Conservation (phyloP, 176 grass and related monocot genomes). For the Juncus effusus region DNA sequence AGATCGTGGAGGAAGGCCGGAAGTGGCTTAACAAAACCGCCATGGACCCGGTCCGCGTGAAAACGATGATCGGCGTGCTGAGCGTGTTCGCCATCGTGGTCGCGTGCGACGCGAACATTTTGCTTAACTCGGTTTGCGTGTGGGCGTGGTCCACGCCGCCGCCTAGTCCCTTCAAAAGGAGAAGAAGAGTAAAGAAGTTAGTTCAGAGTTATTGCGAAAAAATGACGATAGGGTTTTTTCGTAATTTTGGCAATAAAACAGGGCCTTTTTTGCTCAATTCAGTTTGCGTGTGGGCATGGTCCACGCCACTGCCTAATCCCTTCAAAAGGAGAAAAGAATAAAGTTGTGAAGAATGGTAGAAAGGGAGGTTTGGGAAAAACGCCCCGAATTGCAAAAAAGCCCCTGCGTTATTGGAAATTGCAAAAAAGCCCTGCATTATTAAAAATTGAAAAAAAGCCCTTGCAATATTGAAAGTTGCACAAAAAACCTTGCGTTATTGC, state of each 20-base stretch:
- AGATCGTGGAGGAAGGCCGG: constrained; percentile 69
- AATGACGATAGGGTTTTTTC: constrained; percentile 80
- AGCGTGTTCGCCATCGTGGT: constrained; percentile 90
- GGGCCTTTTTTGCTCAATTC: constrained; percentile 81
- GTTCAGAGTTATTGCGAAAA: too few relatives aligned
- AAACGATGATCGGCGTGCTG: constrained; percentile 75
- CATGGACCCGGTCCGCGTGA: constrained; percentile 96
- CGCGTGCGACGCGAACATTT: constrained; percentile 92
- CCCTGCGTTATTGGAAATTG: neutral
- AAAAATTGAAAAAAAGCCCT: too few relatives aligned
- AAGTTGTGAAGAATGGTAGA: constrained; percentile 86
- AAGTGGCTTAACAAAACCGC: constrained; percentile 90
- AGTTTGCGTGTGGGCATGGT: constrained; percentile 58
- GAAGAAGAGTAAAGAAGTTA: constrained; percentile 24
- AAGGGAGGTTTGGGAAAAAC: too few relatives aligned
- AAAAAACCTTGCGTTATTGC: too few relatives aligned
- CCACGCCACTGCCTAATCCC: constrained; percentile 35
- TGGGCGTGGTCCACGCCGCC: constrained; percentile 43
- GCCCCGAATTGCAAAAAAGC: too few relatives aligned
- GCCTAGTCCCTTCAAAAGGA: constrained; percentile 43
- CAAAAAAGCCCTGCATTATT: neutral
- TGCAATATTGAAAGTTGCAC: too few relatives aligned
- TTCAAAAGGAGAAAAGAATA: constrained; percentile 38
- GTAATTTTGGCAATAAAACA: constrained; percentile 86
- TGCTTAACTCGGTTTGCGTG: constrained; percentile 61